phyloP scores from a whole-genome alignment of 352 stramenopile species.

The Saprolegnia parasitica region DNA sequence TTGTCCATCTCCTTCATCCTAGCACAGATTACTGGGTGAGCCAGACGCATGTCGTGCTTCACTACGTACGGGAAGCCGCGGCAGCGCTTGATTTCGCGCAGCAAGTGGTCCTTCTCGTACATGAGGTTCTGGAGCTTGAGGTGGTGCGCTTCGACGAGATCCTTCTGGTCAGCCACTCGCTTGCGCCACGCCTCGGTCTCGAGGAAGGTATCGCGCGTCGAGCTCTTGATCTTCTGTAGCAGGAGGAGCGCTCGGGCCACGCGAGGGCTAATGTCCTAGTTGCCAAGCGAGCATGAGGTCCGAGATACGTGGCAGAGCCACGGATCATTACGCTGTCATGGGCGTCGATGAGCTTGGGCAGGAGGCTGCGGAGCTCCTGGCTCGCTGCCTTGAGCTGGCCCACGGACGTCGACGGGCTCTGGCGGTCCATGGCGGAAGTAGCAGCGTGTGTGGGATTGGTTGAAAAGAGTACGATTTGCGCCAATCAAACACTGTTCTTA shows the following conservation, averaged over 20 bases:
- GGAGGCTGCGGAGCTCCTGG: neutral
- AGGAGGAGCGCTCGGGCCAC: slow-evolving; percentile 42
- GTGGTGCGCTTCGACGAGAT: slow-evolving; percentile 67
- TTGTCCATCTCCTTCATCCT: slow-evolving; percentile 75
- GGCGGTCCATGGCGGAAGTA: too few species aligned
- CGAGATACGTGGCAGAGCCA: neutral
- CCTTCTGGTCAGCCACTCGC: slow-evolving; percentile 67
- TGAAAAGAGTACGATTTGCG: too few species aligned
- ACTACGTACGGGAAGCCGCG: slow-evolving; percentile 45
- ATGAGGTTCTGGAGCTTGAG: slow-evolving; percentile 75
- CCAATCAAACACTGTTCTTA: too few species aligned
- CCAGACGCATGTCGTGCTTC: neutral
- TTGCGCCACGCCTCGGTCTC: slow-evolving; percentile 55
- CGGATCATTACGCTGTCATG: neutral
- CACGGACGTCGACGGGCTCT: neutral
- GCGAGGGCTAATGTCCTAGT: slow-evolving; percentile 1
- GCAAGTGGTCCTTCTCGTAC: slow-evolving; percentile 78
- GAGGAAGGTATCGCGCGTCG: slow-evolving; percentile 62
- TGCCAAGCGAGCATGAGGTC: neutral
- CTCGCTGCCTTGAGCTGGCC: neutral
- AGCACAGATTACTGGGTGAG: neutral
- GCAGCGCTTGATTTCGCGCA: slow-evolving; percentile 72
- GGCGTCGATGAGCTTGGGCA: neutral
- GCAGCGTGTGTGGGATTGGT: too few species aligned
- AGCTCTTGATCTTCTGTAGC: slow-evolving; percentile 49